Evolutionary conservation across 371 early-diverging fungal genomes (phyloP).

Genomic region (Syncephalis plumigaleata): DNA sequence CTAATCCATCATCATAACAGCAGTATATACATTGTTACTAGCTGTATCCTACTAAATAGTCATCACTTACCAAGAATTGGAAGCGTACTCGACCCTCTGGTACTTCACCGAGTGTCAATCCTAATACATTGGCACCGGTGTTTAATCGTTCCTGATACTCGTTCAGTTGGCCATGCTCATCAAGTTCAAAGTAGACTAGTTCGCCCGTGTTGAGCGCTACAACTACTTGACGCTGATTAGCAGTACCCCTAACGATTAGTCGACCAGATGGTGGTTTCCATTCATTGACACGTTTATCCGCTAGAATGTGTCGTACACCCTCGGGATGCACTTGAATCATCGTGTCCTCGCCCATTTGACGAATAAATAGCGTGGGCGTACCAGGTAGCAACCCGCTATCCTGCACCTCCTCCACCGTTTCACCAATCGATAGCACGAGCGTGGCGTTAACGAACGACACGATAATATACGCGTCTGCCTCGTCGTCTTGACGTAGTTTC

Average conservation of each 20-base stretch:
- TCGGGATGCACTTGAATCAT: constrained; percentile 85
- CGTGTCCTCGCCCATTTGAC: constrained; percentile 72
- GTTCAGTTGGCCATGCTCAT: constrained; percentile 64
- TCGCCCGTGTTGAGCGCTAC: constrained; percentile 74
- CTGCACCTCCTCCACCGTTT: constrained; percentile 85
- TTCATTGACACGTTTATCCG: constrained; percentile 79
- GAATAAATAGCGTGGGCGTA: constrained; percentile 69
- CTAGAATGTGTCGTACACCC: constrained; percentile 74
- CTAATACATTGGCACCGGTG: constrained; percentile 49
- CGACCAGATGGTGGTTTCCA: constrained; percentile 77
- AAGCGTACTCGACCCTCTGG: constrained; percentile 64
- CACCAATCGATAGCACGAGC: constrained; percentile 80
- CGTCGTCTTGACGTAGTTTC: constrained; percentile 32
- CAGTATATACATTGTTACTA: not conserved
- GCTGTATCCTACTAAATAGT: not conserved
- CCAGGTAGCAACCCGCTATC: constrained; percentile 74
- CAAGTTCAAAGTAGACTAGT: constrained; percentile 86
- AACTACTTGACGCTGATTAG: constrained; percentile 66
- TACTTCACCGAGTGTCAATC: constrained; percentile 63
- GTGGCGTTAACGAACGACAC: constrained; percentile 90
- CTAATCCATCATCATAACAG: constrained; percentile 5
- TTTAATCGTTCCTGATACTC: constrained; percentile 70
- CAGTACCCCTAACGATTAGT: constrained; percentile 54
- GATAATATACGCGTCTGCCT: constrained; percentile 72
- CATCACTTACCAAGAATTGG: constrained; percentile 35